Evolutionary conservation across 2,329 filamentous ascomycete genomes (phyloP), one percentile per base, ranked within the genome.

Genomic region (Nemania sp.): DNA sequence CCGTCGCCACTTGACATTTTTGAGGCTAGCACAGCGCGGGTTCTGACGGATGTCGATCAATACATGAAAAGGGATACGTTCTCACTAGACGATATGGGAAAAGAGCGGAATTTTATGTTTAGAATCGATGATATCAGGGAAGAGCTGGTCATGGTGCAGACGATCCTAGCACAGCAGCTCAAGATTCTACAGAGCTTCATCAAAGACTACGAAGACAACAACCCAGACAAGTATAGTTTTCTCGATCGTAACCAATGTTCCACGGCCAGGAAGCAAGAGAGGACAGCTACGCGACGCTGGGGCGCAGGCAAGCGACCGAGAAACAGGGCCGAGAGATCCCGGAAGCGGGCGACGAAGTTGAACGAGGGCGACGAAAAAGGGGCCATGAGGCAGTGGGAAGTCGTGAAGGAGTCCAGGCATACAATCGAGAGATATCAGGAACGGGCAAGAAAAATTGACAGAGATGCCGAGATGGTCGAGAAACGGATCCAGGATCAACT

Each of bases 111-210:
- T 1, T 55, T 51, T 13, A 56, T 62, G 29, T 54, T 42, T 18
- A 52, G 45, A 35, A 59, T 62, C 18, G 12, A 37, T 21, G 55
- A 62, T 29, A 40, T 62, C n/a, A 49, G 55, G 34, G 55, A 59
- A 20, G 55, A 62, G 39, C 20, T 59, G 4, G 51, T 34, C 5
- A 63, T 63, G 60, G 56, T 63, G 4, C 46, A 45, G 9, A 40
- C 39, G 18, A 37, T 63, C 1, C 43, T 63, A 2, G 4, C 2
- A 6, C 60, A 63, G 25, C 60, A 63, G 34, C 47, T 45, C 3
- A 34, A 59, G 18, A 34, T 63, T 13, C 7, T 63, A 3, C 5
- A 18, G 7, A 45, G 13, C 1, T 37, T 56, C 3, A 53, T 63
- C 25, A 32, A 59, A 2, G 56, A 59, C n/a, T 52, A 35, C 7